A percentile compares a stretch with the other conserved stretches of the same genome.
These are phyloP conservation scores for Pseudogymnoascus destructans DNA, from an alignment of 2,329 filamentous ascomycete genomes.

Conservation along the genomic window DNA sequence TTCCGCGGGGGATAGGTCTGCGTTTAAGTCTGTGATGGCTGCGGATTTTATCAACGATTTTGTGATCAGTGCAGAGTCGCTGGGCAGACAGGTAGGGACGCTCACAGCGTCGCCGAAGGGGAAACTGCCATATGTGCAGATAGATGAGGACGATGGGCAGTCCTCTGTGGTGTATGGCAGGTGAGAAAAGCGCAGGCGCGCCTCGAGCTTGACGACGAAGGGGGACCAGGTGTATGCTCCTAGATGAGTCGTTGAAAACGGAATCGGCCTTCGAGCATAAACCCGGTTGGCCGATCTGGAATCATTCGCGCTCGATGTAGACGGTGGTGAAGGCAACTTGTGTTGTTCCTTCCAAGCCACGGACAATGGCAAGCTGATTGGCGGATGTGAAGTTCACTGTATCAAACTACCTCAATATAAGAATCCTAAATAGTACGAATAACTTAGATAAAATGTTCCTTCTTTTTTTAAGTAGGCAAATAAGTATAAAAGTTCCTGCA, in stretches of 20 bases:
- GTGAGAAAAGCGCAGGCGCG: slow-evolving; percentile 41
- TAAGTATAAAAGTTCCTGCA: neutral
- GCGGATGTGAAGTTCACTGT: neutral
- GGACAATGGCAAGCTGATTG: neutral
- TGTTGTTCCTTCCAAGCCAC: neutral
- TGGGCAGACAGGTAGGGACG: slow-evolving; percentile 22
- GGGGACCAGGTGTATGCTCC: slow-evolving; percentile 38
- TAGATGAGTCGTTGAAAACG: neutral
- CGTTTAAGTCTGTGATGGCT: slow-evolving; percentile 37
- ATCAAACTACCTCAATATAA: neutral
- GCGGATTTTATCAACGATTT: slow-evolving; percentile 31
- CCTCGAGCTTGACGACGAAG: slow-evolving; percentile 49
- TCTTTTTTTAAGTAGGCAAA: neutral
- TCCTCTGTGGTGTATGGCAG: slow-evolving; percentile 37
- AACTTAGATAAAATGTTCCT: neutral
- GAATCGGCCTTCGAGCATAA: neutral
- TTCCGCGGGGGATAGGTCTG: slow-evolving; percentile 27
- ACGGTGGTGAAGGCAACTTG: neutral
- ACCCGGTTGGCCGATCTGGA: neutral
- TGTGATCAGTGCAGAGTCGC: slow-evolving; percentile 44
- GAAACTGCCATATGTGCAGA: slow-evolving; percentile 40
- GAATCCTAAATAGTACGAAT: neutral
- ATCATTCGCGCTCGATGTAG: neutral
- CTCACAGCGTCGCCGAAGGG: slow-evolving; percentile 36
- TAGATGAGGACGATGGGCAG: slow-evolving; percentile 29